phyloP scores from a whole-genome alignment of 306 rosid genomes.

The Sphenostylis stenocarpa region DNA sequence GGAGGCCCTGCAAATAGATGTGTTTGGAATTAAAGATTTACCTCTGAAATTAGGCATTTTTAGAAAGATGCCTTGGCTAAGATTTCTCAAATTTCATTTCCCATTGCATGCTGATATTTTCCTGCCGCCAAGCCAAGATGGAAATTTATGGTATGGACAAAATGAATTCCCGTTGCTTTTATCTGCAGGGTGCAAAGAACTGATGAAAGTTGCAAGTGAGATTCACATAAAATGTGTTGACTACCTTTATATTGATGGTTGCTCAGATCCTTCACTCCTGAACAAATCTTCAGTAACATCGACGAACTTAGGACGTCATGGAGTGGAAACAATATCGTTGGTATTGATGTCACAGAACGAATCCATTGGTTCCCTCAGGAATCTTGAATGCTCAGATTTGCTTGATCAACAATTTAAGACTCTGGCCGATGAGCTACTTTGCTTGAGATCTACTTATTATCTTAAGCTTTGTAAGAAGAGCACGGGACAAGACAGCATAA shows the following conservation, averaged over 20 bases:
- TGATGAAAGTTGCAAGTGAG: background rate
- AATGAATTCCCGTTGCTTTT: background rate
- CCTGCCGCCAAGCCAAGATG: background rate
- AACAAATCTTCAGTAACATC: too few species aligned
- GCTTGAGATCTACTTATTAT: too few species aligned
- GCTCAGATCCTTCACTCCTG: background rate
- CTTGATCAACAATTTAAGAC: too few species aligned
- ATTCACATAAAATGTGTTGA: background rate
- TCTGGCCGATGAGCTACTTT: too few species aligned
- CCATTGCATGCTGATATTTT: slow-evolving; percentile 3
- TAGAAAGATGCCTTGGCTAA: background rate
- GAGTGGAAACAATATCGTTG: too few species aligned
- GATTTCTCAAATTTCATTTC: background rate
- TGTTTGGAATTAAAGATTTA: background rate
- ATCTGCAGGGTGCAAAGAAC: background rate
- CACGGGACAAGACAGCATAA: too few species aligned
- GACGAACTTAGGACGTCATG: too few species aligned
- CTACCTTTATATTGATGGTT: rapidly evolving
- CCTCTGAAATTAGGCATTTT: background rate
- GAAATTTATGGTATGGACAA: background rate
- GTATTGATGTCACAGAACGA: too few species aligned
- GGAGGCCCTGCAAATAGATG: slow-evolving; percentile 11
- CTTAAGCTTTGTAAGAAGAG: too few species aligned
- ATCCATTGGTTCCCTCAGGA: too few species aligned
- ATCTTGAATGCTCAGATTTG: too few species aligned